phyloP scores from a whole-genome alignment of 1,284 basidiomycete species.

The Cutaneotrichosporon spelunceum region DNA sequence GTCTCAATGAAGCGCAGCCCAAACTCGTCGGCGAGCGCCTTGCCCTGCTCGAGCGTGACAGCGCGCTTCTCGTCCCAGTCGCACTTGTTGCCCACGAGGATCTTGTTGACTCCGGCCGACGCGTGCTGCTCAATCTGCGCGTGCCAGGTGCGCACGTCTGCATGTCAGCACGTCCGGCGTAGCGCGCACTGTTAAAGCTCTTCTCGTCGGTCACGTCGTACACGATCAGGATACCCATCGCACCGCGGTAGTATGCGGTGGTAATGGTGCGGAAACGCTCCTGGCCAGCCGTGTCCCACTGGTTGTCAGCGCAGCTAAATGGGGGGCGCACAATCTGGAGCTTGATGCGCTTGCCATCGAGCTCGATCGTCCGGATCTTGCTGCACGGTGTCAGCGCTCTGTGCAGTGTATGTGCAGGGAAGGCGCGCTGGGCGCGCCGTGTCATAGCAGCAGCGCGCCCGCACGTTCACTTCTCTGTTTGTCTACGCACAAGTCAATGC shows the following conservation, averaged over 20 bases:
- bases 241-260: constrained; percentile 99
- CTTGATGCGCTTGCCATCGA: constrained; percentile 99
- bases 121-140: constrained; percentile 98
- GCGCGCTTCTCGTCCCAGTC: constrained; percentile 97
- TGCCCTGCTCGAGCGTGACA: constrained; percentile 68
- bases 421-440: background rate
- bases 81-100: constrained; percentile 97
- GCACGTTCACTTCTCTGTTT: background rate
- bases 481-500: constrained; percentile 50
- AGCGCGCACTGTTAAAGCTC: constrained; percentile 85
- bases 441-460: background rate
- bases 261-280: constrained; percentile 99
- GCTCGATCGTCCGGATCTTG: constrained; percentile 92
- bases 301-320: constrained; percentile 5
- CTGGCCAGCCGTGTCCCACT: constrained; percentile 98
- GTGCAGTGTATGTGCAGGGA: background rate
- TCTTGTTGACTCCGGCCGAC: constrained; percentile 98
- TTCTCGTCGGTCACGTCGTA: constrained; percentile 99
- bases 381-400: constrained; percentile 21
- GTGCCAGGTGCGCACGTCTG: constrained; percentile 99
- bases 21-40: constrained; percentile 72
- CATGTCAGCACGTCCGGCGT: background rate
- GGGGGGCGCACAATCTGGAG: constrained; percentile 82
- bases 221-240: constrained; percentile 98
- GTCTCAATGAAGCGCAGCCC: constrained; percentile 98